Percentiles rank a stretch among this genome's conserved stretches.
phyloP scores from a whole-genome alignment of 805 yeast genomes.

The Saturnispora quitensis region DNA sequence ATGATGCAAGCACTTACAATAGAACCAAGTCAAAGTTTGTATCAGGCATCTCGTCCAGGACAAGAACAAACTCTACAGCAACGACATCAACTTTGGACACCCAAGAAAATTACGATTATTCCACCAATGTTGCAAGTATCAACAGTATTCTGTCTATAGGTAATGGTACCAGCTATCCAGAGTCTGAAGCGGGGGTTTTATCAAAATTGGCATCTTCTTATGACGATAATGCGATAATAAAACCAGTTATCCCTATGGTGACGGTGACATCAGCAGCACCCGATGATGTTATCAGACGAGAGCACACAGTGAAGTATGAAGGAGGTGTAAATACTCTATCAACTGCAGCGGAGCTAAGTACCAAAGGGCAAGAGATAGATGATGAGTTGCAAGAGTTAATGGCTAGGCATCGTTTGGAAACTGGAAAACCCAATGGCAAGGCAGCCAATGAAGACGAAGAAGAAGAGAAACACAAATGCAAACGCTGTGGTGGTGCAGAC shows the following conservation, averaged over 20 bases:
- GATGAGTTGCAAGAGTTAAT: slow-evolving; percentile 2
- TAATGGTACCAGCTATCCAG: not conserved
- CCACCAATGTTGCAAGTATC: not conserved
- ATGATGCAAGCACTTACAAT: not conserved
- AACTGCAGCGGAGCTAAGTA: not conserved
- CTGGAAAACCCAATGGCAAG: not conserved
- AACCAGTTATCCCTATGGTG: not conserved
- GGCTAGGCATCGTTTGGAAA: not conserved
- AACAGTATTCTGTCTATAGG: not conserved
- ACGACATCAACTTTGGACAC: slow-evolving; percentile 3
- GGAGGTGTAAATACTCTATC: not conserved
- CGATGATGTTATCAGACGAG: not conserved
- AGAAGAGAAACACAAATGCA: slow-evolving; percentile 10
- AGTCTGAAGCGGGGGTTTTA: not conserved
- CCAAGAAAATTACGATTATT: not conserved
- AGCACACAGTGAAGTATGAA: not conserved
- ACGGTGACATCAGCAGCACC: not conserved
- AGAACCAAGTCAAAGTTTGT: slow-evolving; percentile 1
- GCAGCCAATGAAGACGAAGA: not conserved
- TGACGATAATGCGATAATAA: not conserved
- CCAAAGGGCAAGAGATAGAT: slow-evolving; percentile 5
- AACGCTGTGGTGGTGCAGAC: slow-evolving; percentile 16
- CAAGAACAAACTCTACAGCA: not conserved
- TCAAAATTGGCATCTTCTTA: not conserved
- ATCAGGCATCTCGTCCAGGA: not conserved